Evolutionary conservation across 164 flowering plant genomes (phyloP).

Genomic region (Annona squamosa): DNA sequence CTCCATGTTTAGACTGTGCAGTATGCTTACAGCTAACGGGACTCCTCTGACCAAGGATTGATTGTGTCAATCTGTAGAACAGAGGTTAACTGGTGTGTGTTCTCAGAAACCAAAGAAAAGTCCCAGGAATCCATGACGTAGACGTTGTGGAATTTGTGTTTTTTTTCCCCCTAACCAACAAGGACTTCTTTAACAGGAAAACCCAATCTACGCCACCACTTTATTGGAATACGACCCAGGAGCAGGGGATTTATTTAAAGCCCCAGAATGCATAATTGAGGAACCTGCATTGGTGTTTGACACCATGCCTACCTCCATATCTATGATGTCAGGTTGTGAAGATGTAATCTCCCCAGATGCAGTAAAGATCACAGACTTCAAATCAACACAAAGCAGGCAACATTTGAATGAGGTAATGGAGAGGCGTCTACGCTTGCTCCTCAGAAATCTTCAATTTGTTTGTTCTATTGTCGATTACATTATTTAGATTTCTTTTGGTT

Average conservation of each 20-base stretch:
- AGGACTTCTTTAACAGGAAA: slow-evolving; percentile 3
- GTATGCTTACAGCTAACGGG: background rate
- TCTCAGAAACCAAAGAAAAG: background rate
- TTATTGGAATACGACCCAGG: slow-evolving; percentile 74
- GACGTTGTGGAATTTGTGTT: background rate
- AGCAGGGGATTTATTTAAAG: slow-evolving; percentile 85
- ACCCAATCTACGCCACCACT: slow-evolving; percentile 20
- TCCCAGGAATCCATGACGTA: background rate
- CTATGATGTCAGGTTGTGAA: slow-evolving; percentile 70
- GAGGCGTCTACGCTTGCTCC: background rate
- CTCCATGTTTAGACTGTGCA: background rate
- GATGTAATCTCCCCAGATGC: slow-evolving; percentile 48
- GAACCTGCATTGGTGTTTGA: slow-evolving; percentile 51
- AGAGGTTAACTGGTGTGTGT: background rate
- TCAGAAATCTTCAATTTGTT: background rate
- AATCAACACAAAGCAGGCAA: slow-evolving; percentile 40
- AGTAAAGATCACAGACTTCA: slow-evolving; percentile 30
- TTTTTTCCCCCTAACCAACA: background rate
- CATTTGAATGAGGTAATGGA: slow-evolving; percentile 68
- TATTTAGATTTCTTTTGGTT: slow-evolving; percentile 4
- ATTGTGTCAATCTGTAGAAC: background rate
- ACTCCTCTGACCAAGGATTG: background rate
- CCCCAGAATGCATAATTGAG: slow-evolving; percentile 64
- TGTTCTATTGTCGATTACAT: background rate
- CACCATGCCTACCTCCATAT: slow-evolving; percentile 63